phyloP scores from a whole-genome alignment of 306 rosid species.

The Rosa persica region DNA sequence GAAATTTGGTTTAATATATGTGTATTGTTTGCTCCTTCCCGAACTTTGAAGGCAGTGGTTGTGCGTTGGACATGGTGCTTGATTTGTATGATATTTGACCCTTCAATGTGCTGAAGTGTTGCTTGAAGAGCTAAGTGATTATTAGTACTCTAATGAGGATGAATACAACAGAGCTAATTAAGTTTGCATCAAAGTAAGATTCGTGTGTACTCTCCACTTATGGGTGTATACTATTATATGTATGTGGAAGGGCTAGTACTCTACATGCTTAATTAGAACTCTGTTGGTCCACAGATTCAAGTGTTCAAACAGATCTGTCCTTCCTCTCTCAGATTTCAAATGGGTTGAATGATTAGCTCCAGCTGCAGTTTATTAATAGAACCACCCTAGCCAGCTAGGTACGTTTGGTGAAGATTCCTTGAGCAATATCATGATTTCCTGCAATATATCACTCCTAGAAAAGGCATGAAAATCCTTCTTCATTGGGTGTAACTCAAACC shows the following conservation, averaged over 20 bases:
- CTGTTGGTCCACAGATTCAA: slow-evolving; percentile 9
- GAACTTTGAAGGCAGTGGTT: not conserved
- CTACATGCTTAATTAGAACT: not conserved
- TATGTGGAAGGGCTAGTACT: slow-evolving; percentile 17
- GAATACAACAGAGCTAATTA: not conserved
- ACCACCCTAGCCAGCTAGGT: not conserved
- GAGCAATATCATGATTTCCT: not conserved
- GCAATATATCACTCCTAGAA: not conserved
- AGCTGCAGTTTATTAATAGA: slow-evolving; percentile 6
- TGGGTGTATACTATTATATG: slow-evolving; percentile 3
- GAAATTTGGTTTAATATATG: not conserved
- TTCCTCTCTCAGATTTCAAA: slow-evolving; percentile 1
- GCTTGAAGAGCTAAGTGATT: slow-evolving; percentile 2
- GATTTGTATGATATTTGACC: slow-evolving; percentile 7
- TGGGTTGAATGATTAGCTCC: slow-evolving; percentile 22
- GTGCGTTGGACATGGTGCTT: not conserved
- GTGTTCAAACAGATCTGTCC: slow-evolving; percentile 11
- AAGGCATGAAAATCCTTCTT: not conserved
- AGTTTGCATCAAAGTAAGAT: slow-evolving; percentile 13
- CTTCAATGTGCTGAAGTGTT: slow-evolving; percentile 21
- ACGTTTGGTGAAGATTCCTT: slow-evolving; percentile 23
- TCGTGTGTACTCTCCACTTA: slow-evolving; percentile 21
- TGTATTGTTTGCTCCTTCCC: not conserved
- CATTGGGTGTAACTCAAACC: not conserved
- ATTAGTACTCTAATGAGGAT: not conserved